Conservation (phyloP, 2,329 filamentous ascomycete genomes). For the Nakataea oryzae region DNA sequence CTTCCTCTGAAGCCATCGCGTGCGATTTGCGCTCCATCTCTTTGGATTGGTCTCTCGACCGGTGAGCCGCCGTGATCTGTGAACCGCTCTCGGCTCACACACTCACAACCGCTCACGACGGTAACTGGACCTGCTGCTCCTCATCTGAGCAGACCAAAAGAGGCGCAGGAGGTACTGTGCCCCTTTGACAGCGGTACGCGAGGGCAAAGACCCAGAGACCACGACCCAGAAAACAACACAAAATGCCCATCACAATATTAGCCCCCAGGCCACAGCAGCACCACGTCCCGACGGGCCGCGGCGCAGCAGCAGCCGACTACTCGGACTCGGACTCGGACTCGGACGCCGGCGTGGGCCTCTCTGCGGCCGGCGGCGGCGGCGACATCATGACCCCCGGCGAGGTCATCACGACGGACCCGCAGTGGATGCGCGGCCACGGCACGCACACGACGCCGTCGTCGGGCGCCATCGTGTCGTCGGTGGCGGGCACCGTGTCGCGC, state of each 20-base stretch:
- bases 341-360: slow-evolving; percentile 30
- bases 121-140: too few species aligned
- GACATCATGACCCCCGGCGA: slow-evolving; percentile 82
- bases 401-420: slow-evolving; percentile 78
- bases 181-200: background rate
- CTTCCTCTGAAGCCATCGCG: background rate
- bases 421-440: slow-evolving; percentile 97
- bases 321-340: slow-evolving; percentile 27
- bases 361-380: slow-evolving; percentile 29
- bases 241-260: slow-evolving; percentile 39
- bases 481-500: slow-evolving; percentile 81
- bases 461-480: slow-evolving; percentile 72
- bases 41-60: too few species aligned
- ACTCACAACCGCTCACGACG: too few species aligned
- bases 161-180: background rate
- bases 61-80: too few species aligned
- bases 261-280: slow-evolving; percentile 23
- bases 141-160: background rate
- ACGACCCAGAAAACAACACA: slow-evolving; percentile 1
- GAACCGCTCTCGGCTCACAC: too few species aligned
- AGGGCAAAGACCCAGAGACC: background rate
- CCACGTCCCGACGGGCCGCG: slow-evolving; percentile 1
- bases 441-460: slow-evolving; percentile 61
- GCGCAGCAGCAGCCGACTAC: slow-evolving; percentile 5
- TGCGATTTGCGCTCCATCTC: too few species aligned